Evolutionary conservation across 495 filamentous ascomycete species (phyloP).

Genomic region (Aspergillus nanangensis): DNA sequence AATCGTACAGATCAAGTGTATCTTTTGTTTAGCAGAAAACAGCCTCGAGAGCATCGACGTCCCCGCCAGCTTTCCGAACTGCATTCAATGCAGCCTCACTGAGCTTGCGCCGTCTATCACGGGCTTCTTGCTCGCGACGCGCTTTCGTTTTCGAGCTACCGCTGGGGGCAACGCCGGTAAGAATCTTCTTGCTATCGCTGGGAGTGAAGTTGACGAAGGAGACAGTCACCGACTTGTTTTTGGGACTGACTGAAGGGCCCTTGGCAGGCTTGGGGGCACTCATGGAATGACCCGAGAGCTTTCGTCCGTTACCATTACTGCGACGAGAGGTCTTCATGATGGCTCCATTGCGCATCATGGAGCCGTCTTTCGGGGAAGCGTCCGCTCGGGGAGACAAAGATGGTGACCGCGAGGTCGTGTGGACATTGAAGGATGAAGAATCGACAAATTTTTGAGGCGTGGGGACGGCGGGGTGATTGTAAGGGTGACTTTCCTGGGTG

Average conservation of each 20-base stretch:
- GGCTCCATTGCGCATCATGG: slow-evolving; percentile 16
- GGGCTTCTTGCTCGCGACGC: slow-evolving; percentile 78
- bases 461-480: slow-evolving; percentile 16
- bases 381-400: slow-evolving; percentile 35
- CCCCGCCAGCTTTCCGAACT: slow-evolving; percentile 75
- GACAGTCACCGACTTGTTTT: slow-evolving; percentile 41
- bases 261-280: slow-evolving; percentile 33
- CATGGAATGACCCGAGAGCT: slow-evolving; percentile 35
- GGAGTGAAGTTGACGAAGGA: slow-evolving; percentile 94
- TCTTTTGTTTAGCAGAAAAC: slow-evolving; percentile 29
- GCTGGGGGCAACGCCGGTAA: slow-evolving; percentile 87
- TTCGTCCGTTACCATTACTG: slow-evolving; percentile 29
- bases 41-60: slow-evolving; percentile 53
- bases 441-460: slow-evolving; percentile 27
- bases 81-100: slow-evolving; percentile 69
- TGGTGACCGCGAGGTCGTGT: slow-evolving; percentile 28
- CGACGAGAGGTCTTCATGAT: slow-evolving; percentile 23
- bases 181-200: slow-evolving; percentile 69
- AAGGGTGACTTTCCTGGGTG: slow-evolving; percentile 13
- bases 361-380: slow-evolving; percentile 25
- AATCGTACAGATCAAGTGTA: slow-evolving; percentile 3
- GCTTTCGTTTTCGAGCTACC: slow-evolving; percentile 93
- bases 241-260: slow-evolving; percentile 25
- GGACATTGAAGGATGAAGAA: slow-evolving; percentile 23
- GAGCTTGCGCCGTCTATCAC: slow-evolving; percentile 70